Percentiles rank a stretch among this genome's conserved stretches.
These are phyloP conservation scores for Tuber brumale DNA, from an alignment of 495 filamentous ascomycete genomes.

Conservation along the genomic window DNA sequence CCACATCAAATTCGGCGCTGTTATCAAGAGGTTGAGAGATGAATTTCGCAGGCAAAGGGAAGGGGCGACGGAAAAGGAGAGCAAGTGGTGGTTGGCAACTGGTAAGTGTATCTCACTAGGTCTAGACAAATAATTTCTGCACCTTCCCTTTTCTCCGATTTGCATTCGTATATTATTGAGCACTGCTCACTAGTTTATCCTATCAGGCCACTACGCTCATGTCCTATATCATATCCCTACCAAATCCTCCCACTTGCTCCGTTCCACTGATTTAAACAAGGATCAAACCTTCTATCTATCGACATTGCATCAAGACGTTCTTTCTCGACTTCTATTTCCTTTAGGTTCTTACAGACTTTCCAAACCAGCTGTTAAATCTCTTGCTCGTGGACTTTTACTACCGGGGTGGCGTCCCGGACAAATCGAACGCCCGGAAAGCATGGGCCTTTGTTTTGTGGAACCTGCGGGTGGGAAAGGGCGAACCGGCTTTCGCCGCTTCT, in stretches of 20 bases:
- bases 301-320: constrained; percentile 21
- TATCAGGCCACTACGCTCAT: constrained; percentile 28
- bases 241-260: constrained; percentile 28
- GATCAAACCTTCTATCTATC: constrained; percentile 41
- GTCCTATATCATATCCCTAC: constrained; percentile 26
- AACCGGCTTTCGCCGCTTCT: constrained; percentile 35
- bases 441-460: constrained; percentile 41
- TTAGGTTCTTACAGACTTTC: constrained; percentile 28
- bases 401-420: constrained; percentile 38
- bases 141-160: neutral
- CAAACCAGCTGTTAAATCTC: constrained; percentile 33
- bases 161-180: neutral
- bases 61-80: neutral
- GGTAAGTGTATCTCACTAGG: constrained; percentile 13
- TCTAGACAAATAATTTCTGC: constrained; percentile 5
- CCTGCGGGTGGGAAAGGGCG: constrained; percentile 27
- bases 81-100: constrained; percentile 41
- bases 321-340: constrained; percentile 35
- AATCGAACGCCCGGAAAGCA: constrained; percentile 34
- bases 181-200: constrained; percentile 6
- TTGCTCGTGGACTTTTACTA: constrained; percentile 28
- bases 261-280: constrained; percentile 36
- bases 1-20: constrained; percentile 37
- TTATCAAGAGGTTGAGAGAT: constrained; percentile 24
- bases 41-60: constrained; percentile 15